Percentiles rank a stretch among this genome's conserved stretches.
phyloP scores from a whole-genome alignment of 495 filamentous ascomycete species.

The Trichoderma orchidacearum region DNA sequence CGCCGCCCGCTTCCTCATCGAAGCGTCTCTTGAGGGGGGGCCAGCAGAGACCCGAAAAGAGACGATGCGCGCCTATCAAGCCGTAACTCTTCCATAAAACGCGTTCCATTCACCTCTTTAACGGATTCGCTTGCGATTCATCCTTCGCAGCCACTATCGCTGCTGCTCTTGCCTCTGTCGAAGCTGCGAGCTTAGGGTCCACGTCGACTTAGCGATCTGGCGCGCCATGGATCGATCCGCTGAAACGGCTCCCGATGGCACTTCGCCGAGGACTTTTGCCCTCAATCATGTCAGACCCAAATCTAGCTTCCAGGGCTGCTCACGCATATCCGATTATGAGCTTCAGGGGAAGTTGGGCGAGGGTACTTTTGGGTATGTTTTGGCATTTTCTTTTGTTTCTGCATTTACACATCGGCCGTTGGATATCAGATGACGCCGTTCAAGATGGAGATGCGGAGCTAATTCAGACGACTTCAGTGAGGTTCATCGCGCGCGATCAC shows the following conservation, averaged over 20 bases:
- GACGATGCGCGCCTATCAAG: not conserved
- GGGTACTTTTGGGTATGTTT: slow-evolving; percentile 79
- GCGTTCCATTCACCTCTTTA: not conserved
- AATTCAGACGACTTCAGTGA: slow-evolving; percentile 38
- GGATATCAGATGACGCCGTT: no score
- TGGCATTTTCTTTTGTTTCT: not conserved
- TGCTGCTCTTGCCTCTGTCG: not conserved
- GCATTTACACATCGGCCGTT: no score
- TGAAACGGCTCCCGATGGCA: slow-evolving; percentile 2
- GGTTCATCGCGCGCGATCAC: slow-evolving; percentile 79
- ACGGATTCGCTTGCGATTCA: not conserved
- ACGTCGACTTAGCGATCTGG: not conserved
- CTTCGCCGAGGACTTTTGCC: slow-evolving; percentile 31
- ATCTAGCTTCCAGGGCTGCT: slow-evolving; percentile 66
- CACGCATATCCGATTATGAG: slow-evolving; percentile 77
- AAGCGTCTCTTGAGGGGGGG: not conserved
- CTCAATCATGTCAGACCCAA: slow-evolving; percentile 27
- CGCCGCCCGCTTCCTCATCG: not conserved
- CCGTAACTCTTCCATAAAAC: not conserved
- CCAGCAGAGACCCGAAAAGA: no score
- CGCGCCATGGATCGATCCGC: slow-evolving; percentile 14
- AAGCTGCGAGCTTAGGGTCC: not conserved
- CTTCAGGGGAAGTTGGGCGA: slow-evolving; percentile 87
- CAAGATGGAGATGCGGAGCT: not conserved
- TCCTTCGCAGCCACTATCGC: not conserved